A percentile compares a stretch with the other conserved stretches of the same genome.
Evolutionary conservation across 2,329 filamentous ascomycete species (phyloP).

Genomic region (Emergomyces pasteurianus): DNA sequence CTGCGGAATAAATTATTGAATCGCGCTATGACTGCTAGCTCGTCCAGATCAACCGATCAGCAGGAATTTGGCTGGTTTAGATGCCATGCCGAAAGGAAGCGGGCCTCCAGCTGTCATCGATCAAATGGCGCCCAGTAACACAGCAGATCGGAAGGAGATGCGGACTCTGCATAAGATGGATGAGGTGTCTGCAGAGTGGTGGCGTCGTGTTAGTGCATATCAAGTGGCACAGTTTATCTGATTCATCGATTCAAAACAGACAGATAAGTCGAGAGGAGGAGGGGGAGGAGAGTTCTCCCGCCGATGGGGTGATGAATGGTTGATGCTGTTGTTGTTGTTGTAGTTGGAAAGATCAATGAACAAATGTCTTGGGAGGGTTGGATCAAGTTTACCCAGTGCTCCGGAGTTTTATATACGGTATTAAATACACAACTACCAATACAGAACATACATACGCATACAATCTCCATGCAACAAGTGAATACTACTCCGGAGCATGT

Average conservation of each 20-base stretch:
- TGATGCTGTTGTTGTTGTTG: no score
- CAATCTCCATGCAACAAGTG: no score
- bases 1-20: neutral
- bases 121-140: neutral
- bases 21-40: neutral
- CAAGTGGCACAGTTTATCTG: neutral
- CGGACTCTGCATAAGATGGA: neutral
- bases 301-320: no score
- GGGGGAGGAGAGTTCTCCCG: neutral
- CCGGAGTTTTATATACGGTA: neutral
- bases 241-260: neutral
- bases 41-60: neutral
- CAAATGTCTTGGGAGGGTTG: no score
- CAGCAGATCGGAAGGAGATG: neutral
- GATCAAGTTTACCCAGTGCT: no score
- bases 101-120: neutral
- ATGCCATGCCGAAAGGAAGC: neutral
- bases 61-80: neutral
- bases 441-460: no score
- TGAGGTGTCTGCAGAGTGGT: neutral
- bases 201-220: neutral
- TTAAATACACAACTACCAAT: neutral
- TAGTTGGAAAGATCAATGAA: no score
- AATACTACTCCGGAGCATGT: no score
- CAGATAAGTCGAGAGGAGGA: neutral